Conservation (phyloP, 352 stramenopile species). For the Thalassiosira sp. region DNA sequence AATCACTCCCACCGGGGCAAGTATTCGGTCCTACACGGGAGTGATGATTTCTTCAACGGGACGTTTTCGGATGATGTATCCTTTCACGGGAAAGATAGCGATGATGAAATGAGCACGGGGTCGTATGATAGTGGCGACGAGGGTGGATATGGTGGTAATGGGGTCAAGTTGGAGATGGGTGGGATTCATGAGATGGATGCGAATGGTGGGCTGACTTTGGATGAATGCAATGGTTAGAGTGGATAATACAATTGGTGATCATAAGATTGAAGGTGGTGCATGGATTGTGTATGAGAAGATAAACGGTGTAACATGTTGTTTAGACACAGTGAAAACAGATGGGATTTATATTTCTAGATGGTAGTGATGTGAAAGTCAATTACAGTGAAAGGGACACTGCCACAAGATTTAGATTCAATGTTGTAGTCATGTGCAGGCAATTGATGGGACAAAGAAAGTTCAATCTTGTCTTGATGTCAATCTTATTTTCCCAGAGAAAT, state of each 20-base stretch:
- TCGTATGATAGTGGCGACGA: conserved; percentile 7
- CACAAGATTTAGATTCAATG: too few relatives aligned
- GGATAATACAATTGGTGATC: background rate
- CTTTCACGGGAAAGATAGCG: background rate
- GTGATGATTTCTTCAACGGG: conserved; percentile 9
- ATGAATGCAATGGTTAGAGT: conserved; percentile 15
- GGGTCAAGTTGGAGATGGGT: conserved; percentile 13
- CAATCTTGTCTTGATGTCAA: too few relatives aligned
- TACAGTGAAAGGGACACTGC: too few relatives aligned
- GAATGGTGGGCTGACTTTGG: conserved; percentile 15
- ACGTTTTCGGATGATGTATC: conserved; percentile 19
- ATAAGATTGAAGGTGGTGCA: background rate
- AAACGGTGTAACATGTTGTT: too few relatives aligned
- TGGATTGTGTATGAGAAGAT: too few relatives aligned
- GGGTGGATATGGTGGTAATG: background rate
- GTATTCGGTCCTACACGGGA: background rate
- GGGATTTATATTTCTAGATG: too few relatives aligned
- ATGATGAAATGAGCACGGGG: conserved; percentile 7
- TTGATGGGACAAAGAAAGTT: too few relatives aligned
- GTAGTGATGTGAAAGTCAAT: too few relatives aligned
- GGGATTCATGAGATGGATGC: conserved; percentile 9
- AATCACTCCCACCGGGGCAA: conserved; percentile 1
- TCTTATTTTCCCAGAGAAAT: too few relatives aligned
- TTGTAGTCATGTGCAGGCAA: too few relatives aligned
- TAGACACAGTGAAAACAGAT: too few relatives aligned